Conservation (phyloP, 2,329 filamentous ascomycete species). For the Ophiostoma sp. region DNA sequence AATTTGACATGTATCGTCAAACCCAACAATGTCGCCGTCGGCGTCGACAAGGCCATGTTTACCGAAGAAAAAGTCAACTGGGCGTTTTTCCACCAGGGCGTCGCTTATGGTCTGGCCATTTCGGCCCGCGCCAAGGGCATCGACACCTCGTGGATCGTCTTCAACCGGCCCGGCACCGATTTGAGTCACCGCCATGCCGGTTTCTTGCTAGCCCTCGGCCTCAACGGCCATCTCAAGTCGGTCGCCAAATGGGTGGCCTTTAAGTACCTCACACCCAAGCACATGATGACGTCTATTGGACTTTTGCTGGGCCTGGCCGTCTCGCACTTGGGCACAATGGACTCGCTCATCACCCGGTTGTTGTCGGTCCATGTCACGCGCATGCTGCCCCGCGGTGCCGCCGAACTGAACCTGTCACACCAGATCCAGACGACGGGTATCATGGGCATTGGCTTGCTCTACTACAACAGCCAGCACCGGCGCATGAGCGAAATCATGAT, state of each 20-base stretch:
- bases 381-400: conserved; percentile 88
- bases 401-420: conserved; percentile 89
- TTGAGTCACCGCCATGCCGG: conserved; percentile 95
- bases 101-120: conserved; percentile 88
- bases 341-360: conserved; percentile 87
- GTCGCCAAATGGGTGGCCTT: conserved; percentile 98
- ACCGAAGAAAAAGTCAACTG: conserved; percentile 97
- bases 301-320: conserved; percentile 88
- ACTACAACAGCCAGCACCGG: conserved; percentile 92
- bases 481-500: conserved; percentile 99
- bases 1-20: conserved; percentile 90
- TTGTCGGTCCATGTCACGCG: conserved; percentile 94
- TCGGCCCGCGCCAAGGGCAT: conserved; percentile 89
- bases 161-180: conserved; percentile 86
- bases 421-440: conserved; percentile 94
- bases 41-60: conserved; percentile 83
- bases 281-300: conserved; percentile 98
- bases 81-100: conserved; percentile 97
- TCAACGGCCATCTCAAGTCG: conserved; percentile 92
- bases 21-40: conserved; percentile 86
- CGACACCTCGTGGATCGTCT: conserved; percentile 97
- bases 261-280: conserved; percentile 98
- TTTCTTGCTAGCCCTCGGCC: conserved; percentile 82
- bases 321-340: conserved; percentile 96
- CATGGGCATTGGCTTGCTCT: conserved; percentile 93